Conservation (phyloP, 2,329 filamentous ascomycete genomes). For the Exserohilum turcica region DNA sequence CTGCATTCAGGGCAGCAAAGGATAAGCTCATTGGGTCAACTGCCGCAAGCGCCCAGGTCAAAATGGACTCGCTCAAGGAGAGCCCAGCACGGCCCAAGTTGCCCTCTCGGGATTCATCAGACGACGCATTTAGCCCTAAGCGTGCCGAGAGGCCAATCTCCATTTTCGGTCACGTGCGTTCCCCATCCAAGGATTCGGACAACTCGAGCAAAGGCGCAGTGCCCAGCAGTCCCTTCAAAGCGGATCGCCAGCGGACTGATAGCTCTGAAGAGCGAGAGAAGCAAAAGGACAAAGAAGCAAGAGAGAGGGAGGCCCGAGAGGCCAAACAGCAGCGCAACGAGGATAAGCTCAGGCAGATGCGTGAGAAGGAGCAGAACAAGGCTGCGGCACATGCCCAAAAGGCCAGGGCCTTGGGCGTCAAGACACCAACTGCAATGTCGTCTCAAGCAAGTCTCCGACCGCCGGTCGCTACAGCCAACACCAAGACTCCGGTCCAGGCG, state of each 20-base stretch:
- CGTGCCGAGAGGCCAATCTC: slow-evolving; percentile 37
- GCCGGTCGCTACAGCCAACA: slow-evolving; percentile 24
- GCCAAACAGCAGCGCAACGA: slow-evolving; percentile 65
- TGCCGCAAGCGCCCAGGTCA: slow-evolving; percentile 62
- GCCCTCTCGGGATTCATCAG: slow-evolving; percentile 33
- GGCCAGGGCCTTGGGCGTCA: slow-evolving; percentile 48
- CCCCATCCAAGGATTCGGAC: slow-evolving; percentile 44
- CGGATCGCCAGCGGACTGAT: slow-evolving; percentile 57
- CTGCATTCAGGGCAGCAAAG: slow-evolving; percentile 85
- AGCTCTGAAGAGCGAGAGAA: slow-evolving; percentile 67
- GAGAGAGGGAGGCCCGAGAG: slow-evolving; percentile 61
- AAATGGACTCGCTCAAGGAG: slow-evolving; percentile 58
- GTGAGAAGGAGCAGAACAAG: slow-evolving; percentile 73
- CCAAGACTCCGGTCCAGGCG: slow-evolving; percentile 56
- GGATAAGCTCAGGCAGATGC: slow-evolving; percentile 69
- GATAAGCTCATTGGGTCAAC: slow-evolving; percentile 80
- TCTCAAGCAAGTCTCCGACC: slow-evolving; percentile 40
- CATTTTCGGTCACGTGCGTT: slow-evolving; percentile 44
- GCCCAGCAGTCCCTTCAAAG: slow-evolving; percentile 41
- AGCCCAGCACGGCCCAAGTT: slow-evolving; percentile 36
- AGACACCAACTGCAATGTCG: slow-evolving; percentile 55
- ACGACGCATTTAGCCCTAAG: slow-evolving; percentile 45
- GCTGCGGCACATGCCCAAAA: slow-evolving; percentile 56
- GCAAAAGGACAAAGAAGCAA: slow-evolving; percentile 61
- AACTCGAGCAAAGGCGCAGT: slow-evolving; percentile 34